phyloP scores from a whole-genome alignment of 768 basidiomycete genomes.

The Tylopilus sp. region DNA sequence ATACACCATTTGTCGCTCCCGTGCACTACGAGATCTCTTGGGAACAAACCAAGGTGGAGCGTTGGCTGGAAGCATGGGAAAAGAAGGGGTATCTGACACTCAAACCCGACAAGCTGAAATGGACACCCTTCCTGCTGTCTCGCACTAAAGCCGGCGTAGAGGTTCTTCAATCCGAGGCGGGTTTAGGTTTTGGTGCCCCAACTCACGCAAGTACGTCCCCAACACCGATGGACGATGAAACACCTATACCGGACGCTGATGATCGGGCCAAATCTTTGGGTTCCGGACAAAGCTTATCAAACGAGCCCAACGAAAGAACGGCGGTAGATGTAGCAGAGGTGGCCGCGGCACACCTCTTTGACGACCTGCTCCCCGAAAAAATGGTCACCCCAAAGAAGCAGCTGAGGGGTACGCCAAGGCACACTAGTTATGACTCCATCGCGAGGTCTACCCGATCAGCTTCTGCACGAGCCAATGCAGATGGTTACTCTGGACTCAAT shows the following conservation, averaged over 20 bases:
- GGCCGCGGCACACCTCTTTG: conserved; percentile 31
- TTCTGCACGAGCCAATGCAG: conserved; percentile 18
- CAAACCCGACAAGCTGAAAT: conserved; percentile 83
- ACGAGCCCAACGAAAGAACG: conserved; percentile 16
- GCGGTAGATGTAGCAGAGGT: conserved; percentile 8
- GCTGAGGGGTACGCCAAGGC: conserved; percentile 13
- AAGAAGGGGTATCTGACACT: conserved; percentile 73
- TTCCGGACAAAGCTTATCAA: conserved; percentile 10
- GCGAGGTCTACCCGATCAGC: conserved; percentile 17
- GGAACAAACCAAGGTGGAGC: conserved; percentile 62
- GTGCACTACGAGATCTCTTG: conserved; percentile 72
- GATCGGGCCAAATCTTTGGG: conserved; percentile 16
- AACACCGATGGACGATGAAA: conserved; percentile 21
- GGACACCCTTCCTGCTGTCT: conserved; percentile 87
- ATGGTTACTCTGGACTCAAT: conserved; percentile 6
- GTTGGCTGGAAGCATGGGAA: conserved; percentile 68
- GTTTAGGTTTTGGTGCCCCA: conserved; percentile 12
- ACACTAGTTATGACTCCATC: conserved; percentile 13
- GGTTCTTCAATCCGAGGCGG: conserved; percentile 20
- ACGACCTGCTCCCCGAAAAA: conserved; percentile 23
- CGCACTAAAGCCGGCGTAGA: conserved; percentile 35
- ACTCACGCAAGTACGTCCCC: conserved; percentile 9
- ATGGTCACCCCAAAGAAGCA: conserved; percentile 19
- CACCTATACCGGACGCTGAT: conserved; percentile 19
- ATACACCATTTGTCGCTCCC: conserved; percentile 59